Evolutionary conservation across 768 basidiomycete genomes (phyloP).

Genomic region (Candolleomyces aberdarensis): DNA sequence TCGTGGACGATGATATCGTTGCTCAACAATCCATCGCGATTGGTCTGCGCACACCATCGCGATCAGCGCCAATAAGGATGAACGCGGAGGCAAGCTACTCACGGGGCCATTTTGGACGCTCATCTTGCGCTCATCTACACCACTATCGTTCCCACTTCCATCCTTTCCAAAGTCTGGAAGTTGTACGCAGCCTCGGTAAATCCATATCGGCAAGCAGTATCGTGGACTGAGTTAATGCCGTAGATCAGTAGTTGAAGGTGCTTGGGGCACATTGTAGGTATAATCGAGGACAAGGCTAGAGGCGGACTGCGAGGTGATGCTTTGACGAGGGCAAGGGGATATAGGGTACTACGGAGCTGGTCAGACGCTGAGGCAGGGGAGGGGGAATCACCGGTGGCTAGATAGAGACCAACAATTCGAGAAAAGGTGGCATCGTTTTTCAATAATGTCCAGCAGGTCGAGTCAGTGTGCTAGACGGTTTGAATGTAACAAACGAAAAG

Average conservation of each 20-base stretch:
- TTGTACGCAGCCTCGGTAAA: constrained; percentile 49
- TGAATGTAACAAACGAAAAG: too few species aligned
- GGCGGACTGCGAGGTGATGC: constrained; percentile 32
- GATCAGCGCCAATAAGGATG: too few species aligned
- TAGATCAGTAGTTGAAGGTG: constrained; percentile 42
- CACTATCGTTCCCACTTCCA: constrained; percentile 45
- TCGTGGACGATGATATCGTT: too few species aligned
- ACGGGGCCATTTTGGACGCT: constrained; percentile 46
- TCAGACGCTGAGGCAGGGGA: too few species aligned
- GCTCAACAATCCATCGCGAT: constrained; percentile 45
- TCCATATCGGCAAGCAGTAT: constrained; percentile 34
- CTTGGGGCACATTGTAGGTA: constrained; percentile 22
- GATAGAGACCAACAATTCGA: too few species aligned
- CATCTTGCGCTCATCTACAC: constrained; percentile 46
- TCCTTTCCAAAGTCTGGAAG: constrained; percentile 55
- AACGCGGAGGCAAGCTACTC: background rate
- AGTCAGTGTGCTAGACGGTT: too few species aligned
- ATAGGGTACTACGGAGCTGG: too few species aligned
- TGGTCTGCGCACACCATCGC: constrained; percentile 9
- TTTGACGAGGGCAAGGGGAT: background rate
- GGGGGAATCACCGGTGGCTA: too few species aligned
- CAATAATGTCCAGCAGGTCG: too few species aligned
- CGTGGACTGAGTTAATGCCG: constrained; percentile 52
- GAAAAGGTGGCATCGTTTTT: too few species aligned
- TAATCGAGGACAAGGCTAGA: constrained; percentile 33